Evolutionary conservation across 2,329 filamentous ascomycete species (phyloP), one percentile per base, ranked within the genome.

Genomic region (Diaporthe sp.): DNA sequence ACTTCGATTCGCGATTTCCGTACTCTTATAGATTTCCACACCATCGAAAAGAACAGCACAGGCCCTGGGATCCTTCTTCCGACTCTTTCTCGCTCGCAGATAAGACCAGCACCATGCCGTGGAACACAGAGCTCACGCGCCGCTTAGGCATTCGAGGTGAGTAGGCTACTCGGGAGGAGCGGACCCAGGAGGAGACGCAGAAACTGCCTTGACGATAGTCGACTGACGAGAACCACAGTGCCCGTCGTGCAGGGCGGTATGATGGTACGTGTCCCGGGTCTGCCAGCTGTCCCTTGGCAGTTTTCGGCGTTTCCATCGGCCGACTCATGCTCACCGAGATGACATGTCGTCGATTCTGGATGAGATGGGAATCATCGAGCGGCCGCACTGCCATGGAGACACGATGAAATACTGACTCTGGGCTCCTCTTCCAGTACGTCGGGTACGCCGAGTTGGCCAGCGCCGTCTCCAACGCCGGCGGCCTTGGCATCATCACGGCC

Each of bases 241-340:
- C 94, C 94, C 80, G 88, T 97, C 77, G 93, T 97, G 76, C 94
- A 97, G 84, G 94, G 94, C 83, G 94, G 94, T 81, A 96, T 97
- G 94, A 84, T 82, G 83, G 76, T 77, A 73, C 22, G 76, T 74
- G 42, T 17, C 63, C 55, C 80, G 81, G 78, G 79, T 80, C 65
- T 78, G 77, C 79, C 44, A 25, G 31, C 22, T 77, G 44, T 75
- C 61, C 58, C 10, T 20, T 74, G 20, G 49, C 57, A 47, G n/a
- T 42, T 34, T 22, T 9, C 12, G 17, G 47, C 37, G 63, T n/a
- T n/a, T 10, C 44, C 13, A 20, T 12, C 42, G 4, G 2, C 17
- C 61, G 42, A 49, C 31, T 70, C 71, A 51, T 61, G n/a, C 20
- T 68, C 49, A 57, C 72, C 49, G n/a, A 68, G 20, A 51, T 4